Conservation (phyloP, 2,329 filamentous ascomycete species). For the Fusarium sp. region DNA sequence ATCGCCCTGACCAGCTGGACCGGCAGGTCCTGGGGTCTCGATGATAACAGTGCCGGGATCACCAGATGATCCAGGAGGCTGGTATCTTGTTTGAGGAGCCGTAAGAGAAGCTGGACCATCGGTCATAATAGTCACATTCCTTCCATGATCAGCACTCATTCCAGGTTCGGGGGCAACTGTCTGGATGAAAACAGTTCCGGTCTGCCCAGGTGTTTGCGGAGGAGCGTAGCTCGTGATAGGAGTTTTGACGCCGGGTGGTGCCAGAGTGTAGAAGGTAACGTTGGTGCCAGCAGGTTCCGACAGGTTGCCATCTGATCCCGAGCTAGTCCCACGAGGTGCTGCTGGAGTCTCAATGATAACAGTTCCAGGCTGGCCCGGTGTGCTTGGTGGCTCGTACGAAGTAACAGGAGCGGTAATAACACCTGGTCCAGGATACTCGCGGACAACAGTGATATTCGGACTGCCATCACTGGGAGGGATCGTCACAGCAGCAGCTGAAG, state of each 20-base stretch:
- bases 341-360: conserved; percentile 30
- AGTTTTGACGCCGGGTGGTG: conserved; percentile 7
- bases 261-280: conserved; percentile 25
- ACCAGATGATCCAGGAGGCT: conserved; percentile 5
- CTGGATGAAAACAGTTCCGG: conserved; percentile 28
- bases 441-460: conserved; percentile 27
- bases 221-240: conserved; percentile 22
- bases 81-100: conserved; percentile 18
- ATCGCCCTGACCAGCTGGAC: neutral
- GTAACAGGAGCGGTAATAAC: conserved; percentile 27
- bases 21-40: neutral
- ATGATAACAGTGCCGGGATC: neutral
- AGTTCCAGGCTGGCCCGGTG: conserved; percentile 19
- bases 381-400: conserved; percentile 21
- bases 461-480: conserved; percentile 19
- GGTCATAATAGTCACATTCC: conserved; percentile 21
- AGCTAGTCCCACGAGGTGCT: neutral
- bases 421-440: conserved; percentile 23
- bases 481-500: conserved; percentile 12
- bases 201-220: conserved; percentile 18
- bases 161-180: conserved; percentile 13
- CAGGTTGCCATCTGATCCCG: neutral
- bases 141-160: neutral
- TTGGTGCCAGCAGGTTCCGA: conserved; percentile 9
- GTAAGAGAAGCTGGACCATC: conserved; percentile 15